Conservation (phyloP, 108 stramenopile species). For the Nannochloropsis oceanica region DNA sequence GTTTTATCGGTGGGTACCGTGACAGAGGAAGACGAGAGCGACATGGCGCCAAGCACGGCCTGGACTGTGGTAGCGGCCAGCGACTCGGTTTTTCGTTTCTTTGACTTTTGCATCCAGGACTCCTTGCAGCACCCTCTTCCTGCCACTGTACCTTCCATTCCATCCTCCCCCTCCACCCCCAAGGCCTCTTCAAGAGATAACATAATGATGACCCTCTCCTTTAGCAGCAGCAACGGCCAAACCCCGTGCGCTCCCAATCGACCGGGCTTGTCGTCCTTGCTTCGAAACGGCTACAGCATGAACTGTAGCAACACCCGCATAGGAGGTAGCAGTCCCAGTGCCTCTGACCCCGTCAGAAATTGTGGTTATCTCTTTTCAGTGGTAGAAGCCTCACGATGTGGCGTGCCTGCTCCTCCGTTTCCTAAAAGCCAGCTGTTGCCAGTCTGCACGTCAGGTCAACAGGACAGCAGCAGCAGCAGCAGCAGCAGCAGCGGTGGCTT, state of each 20-base stretch:
- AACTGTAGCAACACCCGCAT: background rate
- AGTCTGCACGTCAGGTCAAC: too few species aligned
- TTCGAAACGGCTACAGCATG: background rate
- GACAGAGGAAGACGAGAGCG: background rate
- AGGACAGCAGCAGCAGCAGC: background rate
- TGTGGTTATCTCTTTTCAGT: background rate
- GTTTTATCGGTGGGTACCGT: background rate
- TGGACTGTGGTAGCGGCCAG: background rate
- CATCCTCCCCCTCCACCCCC: background rate
- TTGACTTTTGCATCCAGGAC: background rate
- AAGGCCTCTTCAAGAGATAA: background rate
- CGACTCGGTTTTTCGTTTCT: background rate
- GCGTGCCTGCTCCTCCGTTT: background rate
- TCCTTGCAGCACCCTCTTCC: background rate
- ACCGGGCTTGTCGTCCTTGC: background rate
- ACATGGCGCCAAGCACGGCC: background rate
- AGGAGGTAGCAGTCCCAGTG: too few species aligned
- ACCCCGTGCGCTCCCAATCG: background rate
- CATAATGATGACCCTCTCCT: background rate
- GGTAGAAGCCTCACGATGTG: background rate
- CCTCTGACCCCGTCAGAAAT: background rate
- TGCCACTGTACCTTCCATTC: background rate
- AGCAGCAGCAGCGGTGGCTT: background rate
- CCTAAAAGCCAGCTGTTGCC: background rate
- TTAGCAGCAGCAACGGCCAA: background rate